Evolutionary conservation across 2,329 filamentous ascomycete species (phyloP), one percentile per base, ranked within the genome.

Genomic region (Pseudocercospora musae): DNA sequence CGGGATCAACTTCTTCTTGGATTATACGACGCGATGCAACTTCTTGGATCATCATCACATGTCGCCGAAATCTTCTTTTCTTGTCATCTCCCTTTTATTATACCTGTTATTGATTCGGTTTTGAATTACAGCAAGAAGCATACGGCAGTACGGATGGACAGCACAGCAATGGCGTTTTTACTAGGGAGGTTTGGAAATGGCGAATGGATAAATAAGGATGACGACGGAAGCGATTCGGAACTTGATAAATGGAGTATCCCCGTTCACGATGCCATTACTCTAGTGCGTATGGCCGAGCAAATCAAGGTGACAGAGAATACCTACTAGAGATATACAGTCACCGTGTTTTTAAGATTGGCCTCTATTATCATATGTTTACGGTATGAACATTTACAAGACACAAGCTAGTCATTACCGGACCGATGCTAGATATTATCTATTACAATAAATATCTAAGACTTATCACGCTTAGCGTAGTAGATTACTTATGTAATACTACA

Each of bases 91-190:
- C 5, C 13, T 37, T 13, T 40, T n/a, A 7, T n/a, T 5, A n/a
- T 18, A 40, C 37, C 37, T 40, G 18, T 11, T n/a, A 40, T 40
- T 5, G 37, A 40, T 40, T 40, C 37, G 37, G 37, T 18, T 40
- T 15, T 15, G 37, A 40, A 40, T 40, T 9, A 40, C 37, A 33
- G 31, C 31, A 40, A n/a, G 37, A 29, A 52, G 48, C 15, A 52
- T 52, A 52, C 48, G 23, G 48, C 48, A 52, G 48, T 25, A 52
- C 48, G 44, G 23, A 29, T 10, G 23, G 48, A 29, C 48, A 29
- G 48, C 48, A 52, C 48, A 52, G 48, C 48, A 52, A 29, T 15
- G 48, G 48, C 48, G 48, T 52, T 52, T 29, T 52, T 40, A 40
- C 37, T 40, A 18, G 37, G 37, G 13, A 8, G 15, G 13, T 40